Conservation (phyloP, 148 eudicot genomes). For the Amaranthus palmeri region DNA sequence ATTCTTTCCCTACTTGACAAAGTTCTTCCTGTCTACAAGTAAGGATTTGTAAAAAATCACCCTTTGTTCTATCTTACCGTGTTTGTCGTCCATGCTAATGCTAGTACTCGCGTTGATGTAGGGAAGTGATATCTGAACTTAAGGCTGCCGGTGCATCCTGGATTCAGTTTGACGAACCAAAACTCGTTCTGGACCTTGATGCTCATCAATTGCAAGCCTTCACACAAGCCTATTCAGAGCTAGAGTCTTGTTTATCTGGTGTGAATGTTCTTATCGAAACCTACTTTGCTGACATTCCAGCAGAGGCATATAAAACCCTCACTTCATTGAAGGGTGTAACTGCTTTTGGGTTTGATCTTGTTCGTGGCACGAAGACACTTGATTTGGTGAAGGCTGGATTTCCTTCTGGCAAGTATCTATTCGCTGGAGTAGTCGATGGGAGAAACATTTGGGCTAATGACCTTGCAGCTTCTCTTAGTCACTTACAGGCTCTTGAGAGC, state of each 20-base stretch:
- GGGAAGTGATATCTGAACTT: constrained; percentile 63
- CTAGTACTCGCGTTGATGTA: constrained; percentile 18
- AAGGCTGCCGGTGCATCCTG: constrained; percentile 68
- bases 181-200: constrained; percentile 57
- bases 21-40: constrained; percentile 58
- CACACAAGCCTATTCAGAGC: constrained; percentile 45
- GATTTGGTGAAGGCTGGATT: constrained; percentile 54
- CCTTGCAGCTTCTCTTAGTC: constrained; percentile 52
- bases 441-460: constrained; percentile 78
- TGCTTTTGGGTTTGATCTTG: constrained; percentile 69
- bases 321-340: constrained; percentile 49
- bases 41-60: constrained; percentile 7
- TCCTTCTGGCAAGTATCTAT: constrained; percentile 57
- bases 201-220: constrained; percentile 51
- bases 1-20: constrained; percentile 51
- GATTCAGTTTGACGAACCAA: constrained; percentile 72
- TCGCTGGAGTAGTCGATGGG: constrained; percentile 76
- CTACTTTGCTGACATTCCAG: constrained; percentile 63
- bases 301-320: constrained; percentile 47
- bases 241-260: constrained; percentile 49
- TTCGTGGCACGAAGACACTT: constrained; percentile 54
- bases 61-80: background rate
- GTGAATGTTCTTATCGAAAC: constrained; percentile 51
- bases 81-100: background rate
- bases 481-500: constrained; percentile 52